Evolutionary conservation across 1,284 basidiomycete genomes (phyloP), one percentile per base, ranked within the genome.

Genomic region (Fomitiporia mediterranea): DNA sequence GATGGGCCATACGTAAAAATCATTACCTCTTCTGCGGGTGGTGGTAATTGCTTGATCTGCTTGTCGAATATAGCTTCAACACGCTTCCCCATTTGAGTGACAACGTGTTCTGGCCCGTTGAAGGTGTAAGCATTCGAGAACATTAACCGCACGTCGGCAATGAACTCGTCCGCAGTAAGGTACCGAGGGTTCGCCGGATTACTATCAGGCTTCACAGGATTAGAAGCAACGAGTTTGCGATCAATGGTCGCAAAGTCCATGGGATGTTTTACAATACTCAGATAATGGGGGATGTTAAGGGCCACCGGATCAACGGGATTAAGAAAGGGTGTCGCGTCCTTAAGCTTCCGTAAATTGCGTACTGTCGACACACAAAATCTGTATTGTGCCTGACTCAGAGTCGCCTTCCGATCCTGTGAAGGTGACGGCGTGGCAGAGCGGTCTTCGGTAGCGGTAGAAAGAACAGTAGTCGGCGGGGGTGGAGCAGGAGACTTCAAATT

Each of bases 201-300:
- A 15, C 76, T 69, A 60, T 91, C 88, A 30, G 83, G 84, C 69
- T 91, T 93, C 62, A 75, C 69, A 3, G 91, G 89, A 64, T 89
- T 91, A 7, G 89, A 89, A 1, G 87, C 82, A 28, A 70, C 67
- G 38, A 98, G 77, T 72, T 98, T 97, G 65, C 83, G 83, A 72
- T 98, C 96, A 60, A 98, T 83, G 21, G 95, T 97, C n/a, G 84
- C 80, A 50, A 99, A 81, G 69, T 99, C 97, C 92, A 98, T 98
- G 0, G 97, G 97, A 32, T 81, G 82, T 65, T 86, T 89, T 73
- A 99, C 85, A 67, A 98, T 84, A 55, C 79, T 80, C 44, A 81
- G 82, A 67, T 99, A 99, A 68, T 96, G 93, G 11, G 94, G 97
- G 60, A 99, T 90, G 64, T 86, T 86, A 61, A 98, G 81, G 1